Conservation (phyloP, 805 yeast genomes). For the Myxozyma udenii region DNA sequence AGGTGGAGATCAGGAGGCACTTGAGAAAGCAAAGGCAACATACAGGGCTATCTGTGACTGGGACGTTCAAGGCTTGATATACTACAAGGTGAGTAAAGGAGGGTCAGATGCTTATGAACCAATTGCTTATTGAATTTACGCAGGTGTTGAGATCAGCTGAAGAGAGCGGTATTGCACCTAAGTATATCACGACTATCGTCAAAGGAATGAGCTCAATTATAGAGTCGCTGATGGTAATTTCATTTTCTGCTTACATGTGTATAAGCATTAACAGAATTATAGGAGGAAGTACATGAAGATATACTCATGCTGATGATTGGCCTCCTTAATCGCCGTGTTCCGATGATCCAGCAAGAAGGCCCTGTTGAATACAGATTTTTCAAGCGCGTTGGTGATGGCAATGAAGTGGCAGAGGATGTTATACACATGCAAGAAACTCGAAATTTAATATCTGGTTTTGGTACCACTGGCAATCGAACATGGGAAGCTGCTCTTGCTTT, state of each 20-base stretch:
- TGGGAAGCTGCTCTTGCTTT: conserved; percentile 89
- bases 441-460: conserved; percentile 40
- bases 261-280: neutral
- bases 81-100: neutral
- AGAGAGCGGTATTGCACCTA: conserved; percentile 1
- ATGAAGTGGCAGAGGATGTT: conserved; percentile 12
- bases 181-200: conserved; percentile 7
- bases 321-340: neutral
- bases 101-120: too few relatives aligned
- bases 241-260: neutral
- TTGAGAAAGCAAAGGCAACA: neutral
- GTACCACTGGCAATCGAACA: conserved; percentile 85
- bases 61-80: conserved; percentile 15
- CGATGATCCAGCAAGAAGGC: conserved; percentile 4
- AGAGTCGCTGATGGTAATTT: conserved; percentile 6
- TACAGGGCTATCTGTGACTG: conserved; percentile 6
- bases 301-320: conserved; percentile 5
- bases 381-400: too few relatives aligned
- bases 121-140: neutral
- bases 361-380: conserved; percentile 12
- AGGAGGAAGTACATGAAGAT: conserved; percentile 18
- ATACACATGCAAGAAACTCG: conserved; percentile 30
- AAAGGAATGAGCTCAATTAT: neutral
- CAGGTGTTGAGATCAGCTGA: conserved; percentile 3
- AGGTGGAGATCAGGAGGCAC: neutral